Base-by-base conservation (phyloP, 2,329 filamentous ascomycete genomes). In the Fusarium secorum region DNA sequence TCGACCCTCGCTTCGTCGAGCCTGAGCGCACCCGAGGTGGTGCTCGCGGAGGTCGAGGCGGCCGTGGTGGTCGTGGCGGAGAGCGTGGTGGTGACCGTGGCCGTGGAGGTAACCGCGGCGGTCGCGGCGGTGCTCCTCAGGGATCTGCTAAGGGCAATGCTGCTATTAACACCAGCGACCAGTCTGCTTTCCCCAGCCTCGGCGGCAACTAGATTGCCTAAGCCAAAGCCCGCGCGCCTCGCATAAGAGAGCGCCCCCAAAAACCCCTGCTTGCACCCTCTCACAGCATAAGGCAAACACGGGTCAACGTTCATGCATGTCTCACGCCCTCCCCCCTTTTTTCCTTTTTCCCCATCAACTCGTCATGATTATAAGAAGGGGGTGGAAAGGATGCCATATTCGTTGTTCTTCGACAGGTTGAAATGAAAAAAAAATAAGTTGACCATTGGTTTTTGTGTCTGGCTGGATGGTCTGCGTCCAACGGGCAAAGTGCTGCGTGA, bases 1-100 rank as follows among this genome's bases (percentile, higher is more conserved):
- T 98, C 74, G 95, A 97, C 83, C 90, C 94, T 85, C 89, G 92
- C 79, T 94, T 88, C 81, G 87, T 93, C 76, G 93, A 95, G 85
- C 86, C 88, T 65, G 87, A 90, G 76, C 88, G 89, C 64, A 81
- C 81, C 74, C 83, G 85, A 70, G 83, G 86, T 78, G 84, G 83
- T 72, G 84, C 85, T 74, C 85, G 87, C 71, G 83, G 84, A 72
- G 82, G 81, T 66, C 81, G 85, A 36, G 74, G 74, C 74, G 85
- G 86, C 75, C 84, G 76, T 57, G 75, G 74, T 24, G 78, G 77
- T 64, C 78, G 84, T 69, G 82, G 81, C 66, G 84, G 85, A 76
- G 73, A 69, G 68, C 81, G 84, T 74, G 83, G 86, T 72, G 78
- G 69, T 67, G 77, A 75, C 56, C 76, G 74, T 62, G 63, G 64